These are phyloP conservation scores for Cystofilobasidium ferigula DNA, from an alignment of 768 basidiomycete species.

Conservation along the genomic window DNA sequence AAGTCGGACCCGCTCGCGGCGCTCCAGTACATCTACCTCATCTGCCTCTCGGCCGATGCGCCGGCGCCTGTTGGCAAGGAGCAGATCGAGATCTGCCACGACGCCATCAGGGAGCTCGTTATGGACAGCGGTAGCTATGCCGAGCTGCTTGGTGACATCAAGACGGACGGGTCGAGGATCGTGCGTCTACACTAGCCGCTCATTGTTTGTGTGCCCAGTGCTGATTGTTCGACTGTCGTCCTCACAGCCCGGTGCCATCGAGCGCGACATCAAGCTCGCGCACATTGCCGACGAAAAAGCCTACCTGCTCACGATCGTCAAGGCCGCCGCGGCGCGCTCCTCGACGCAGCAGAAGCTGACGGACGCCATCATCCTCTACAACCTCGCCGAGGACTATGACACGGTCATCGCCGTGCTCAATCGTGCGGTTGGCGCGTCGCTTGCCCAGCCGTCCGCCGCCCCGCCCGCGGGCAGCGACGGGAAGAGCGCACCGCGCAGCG, in stretches of 20 bases:
- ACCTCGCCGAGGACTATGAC: conserved; percentile 79
- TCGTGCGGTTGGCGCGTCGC: conserved; percentile 69
- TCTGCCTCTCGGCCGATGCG: conserved; percentile 66
- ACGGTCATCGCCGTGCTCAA: conserved; percentile 82
- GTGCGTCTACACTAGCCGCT: conserved; percentile 46
- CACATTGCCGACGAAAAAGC: conserved; percentile 53
- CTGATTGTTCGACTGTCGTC: neutral
- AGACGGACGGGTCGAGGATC: conserved; percentile 73
- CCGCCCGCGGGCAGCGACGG: neutral
- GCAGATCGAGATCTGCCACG: conserved; percentile 53
- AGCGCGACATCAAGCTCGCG: conserved; percentile 66
- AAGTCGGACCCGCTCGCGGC: conserved; percentile 89
- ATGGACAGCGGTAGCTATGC: conserved; percentile 54
- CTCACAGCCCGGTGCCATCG: conserved; percentile 68
- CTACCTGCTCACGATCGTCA: conserved; percentile 71
- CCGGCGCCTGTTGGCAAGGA: conserved; percentile 62
- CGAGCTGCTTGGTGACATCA: conserved; percentile 84
- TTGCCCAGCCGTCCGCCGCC: conserved; percentile 47
- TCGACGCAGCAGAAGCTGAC: conserved; percentile 70
- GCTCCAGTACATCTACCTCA: conserved; percentile 83
- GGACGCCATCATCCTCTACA: conserved; percentile 90
- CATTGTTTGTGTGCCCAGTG: neutral
- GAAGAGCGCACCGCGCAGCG: conserved; percentile 43
- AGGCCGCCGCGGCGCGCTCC: conserved; percentile 67
- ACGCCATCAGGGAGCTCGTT: conserved; percentile 41